Evolutionary conservation across 108 stramenopile species (phyloP), one percentile per base, ranked within the genome.

Genomic region (Cyclotella sp.): DNA sequence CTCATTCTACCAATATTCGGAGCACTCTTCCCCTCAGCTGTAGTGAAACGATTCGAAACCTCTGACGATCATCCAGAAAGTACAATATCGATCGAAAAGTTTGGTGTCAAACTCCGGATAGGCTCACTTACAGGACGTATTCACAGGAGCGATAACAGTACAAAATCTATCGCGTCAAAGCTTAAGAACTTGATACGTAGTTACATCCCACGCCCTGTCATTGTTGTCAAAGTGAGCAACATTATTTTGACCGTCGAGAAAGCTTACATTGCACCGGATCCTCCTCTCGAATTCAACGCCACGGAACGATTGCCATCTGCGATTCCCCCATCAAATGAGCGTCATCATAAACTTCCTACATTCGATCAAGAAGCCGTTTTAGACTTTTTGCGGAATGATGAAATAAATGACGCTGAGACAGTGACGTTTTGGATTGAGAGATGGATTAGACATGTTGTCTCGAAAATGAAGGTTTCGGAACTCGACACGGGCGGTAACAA

Each of bases 191-290:
- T 67, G 6, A 14, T 73, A 11, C 18, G 59, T 21, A 49, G 21
- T 12, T 24, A 42, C 16, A 47, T 72, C 28, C 66, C 67, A 21
- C 67, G 73, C 18, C 83, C 83, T 41, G 28, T 77, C 0, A 63
- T 83, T 64, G 62, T 26, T 9, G 44, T 83, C 51, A 54, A 66
- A 61, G 47, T 83, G 46, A 73, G 45, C 39, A 43, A 68, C 47
- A 74, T 75, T 15, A 73, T 57, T 0, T 42, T 83, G 26, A 30
- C 54, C 7, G 66, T 79, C 8, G 83, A 83, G 53, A 79, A 79
- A 67, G 40, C 68, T n/a, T 83, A 79, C 43, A 27, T 83, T 63
- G 83, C 78, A 24, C 83, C 83, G 39, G 67, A 61, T 0, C 64
- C 83, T 47, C 57, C 78, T 15, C 34, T 41, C 43, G 74, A 65